Conservation (phyloP, 805 yeast species). For the Wickerhamiella nectarea region DNA sequence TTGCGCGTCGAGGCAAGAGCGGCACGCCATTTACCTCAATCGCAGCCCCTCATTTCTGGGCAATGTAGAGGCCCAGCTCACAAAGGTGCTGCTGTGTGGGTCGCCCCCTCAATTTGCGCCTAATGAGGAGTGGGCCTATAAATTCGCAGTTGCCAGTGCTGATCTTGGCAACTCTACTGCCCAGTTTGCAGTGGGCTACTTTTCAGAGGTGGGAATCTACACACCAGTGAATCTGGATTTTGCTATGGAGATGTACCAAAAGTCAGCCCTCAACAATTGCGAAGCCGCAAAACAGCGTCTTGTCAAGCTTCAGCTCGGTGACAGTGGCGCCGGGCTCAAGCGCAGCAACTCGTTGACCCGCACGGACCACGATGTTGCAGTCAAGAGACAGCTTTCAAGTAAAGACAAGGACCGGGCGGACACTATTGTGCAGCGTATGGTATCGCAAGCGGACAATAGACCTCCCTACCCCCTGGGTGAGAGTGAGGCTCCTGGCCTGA, state of each 20-base stretch:
- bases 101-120: slow-evolving; percentile 38
- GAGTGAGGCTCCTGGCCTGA: too few species aligned
- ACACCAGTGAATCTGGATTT: slow-evolving; percentile 31
- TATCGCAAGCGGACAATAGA: background rate
- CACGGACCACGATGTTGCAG: slow-evolving; percentile 5
- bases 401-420: background rate
- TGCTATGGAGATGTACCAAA: slow-evolving; percentile 38
- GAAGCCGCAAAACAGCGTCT: slow-evolving; percentile 25
- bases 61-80: slow-evolving; percentile 28
- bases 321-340: background rate
- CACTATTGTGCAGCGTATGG: background rate
- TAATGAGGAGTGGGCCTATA: slow-evolving; percentile 50
- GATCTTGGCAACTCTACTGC: slow-evolving; percentile 48
- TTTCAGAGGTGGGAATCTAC: slow-evolving; percentile 53
- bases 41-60: slow-evolving; percentile 19
- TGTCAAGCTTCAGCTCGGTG: slow-evolving; percentile 9
- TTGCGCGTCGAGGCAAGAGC: slow-evolving; percentile 26
- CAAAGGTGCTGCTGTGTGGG: slow-evolving; percentile 60
- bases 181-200: slow-evolving; percentile 56
- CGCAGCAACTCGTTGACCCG: slow-evolving; percentile 6
- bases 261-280: slow-evolving; percentile 41
- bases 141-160: slow-evolving; percentile 54
- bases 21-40: slow-evolving; percentile 17
- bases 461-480: background rate
- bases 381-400: background rate